phyloP scores from a whole-genome alignment of 2,329 filamentous ascomycete genomes.

The Dendryphion nanum region DNA sequence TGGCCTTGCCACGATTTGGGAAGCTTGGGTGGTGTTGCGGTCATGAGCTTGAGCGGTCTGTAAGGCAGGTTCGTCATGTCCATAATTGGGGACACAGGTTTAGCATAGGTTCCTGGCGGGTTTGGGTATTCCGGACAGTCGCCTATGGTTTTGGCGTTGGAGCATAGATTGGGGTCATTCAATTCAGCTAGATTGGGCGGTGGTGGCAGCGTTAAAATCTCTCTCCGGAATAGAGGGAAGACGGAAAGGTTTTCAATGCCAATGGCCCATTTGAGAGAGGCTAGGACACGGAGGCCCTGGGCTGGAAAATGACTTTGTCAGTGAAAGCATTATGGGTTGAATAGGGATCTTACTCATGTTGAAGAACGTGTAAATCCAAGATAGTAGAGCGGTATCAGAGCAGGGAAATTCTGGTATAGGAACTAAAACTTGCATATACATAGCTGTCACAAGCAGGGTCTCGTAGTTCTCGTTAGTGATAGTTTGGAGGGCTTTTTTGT shows the following conservation, averaged over 20 bases:
- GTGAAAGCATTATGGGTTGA: too few species aligned
- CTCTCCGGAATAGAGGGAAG: slow-evolving; percentile 27
- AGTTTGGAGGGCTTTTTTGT: slow-evolving; percentile 23
- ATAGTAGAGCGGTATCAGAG: slow-evolving; percentile 14
- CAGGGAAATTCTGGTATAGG: slow-evolving; percentile 12
- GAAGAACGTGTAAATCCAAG: slow-evolving; percentile 24
- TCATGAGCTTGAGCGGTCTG: slow-evolving; percentile 7
- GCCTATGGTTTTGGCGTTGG: slow-evolving; percentile 24
- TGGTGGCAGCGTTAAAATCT: slow-evolving; percentile 26
- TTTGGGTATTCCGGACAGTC: not conserved
- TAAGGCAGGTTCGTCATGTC: slow-evolving; percentile 9
- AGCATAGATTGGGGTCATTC: slow-evolving; percentile 19
- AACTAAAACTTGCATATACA: slow-evolving; percentile 22
- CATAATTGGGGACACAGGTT: not conserved
- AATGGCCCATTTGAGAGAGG: slow-evolving; percentile 25
- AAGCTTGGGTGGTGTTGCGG: slow-evolving; percentile 1
- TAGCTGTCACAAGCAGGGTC: slow-evolving; percentile 23
- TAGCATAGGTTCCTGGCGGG: not conserved
- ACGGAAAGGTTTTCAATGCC: slow-evolving; percentile 33
- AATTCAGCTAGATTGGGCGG: slow-evolving; percentile 23
- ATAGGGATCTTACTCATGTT: too few species aligned
- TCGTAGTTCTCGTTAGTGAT: slow-evolving; percentile 35
- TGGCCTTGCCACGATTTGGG: slow-evolving; percentile 7
- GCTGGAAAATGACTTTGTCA: too few species aligned
- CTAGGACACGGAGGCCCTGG: slow-evolving; percentile 31